Percentiles rank a stretch among this genome's conserved stretches.
Conservation (phyloP, 2,329 filamentous ascomycete species). For the Parasarocladium wereldwijsianum region DNA sequence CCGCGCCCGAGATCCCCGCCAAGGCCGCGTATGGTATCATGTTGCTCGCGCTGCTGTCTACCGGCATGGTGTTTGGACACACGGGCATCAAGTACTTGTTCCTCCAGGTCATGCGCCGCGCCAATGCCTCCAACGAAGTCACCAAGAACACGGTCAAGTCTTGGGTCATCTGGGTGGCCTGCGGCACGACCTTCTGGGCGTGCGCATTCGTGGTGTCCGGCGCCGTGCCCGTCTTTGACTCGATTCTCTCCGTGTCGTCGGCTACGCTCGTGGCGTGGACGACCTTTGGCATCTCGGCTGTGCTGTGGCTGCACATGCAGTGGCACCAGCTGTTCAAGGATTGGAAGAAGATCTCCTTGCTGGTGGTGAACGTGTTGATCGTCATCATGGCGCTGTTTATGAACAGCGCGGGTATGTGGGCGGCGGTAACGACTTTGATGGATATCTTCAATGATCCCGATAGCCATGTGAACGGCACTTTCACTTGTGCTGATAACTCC, state of each 20-base stretch:
- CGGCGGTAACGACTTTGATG: slow-evolving; percentile 16
- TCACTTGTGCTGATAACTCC: slow-evolving; percentile 19
- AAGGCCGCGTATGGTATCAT: slow-evolving; percentile 19
- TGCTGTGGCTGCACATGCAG: slow-evolving; percentile 22
- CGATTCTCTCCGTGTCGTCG: slow-evolving; percentile 20
- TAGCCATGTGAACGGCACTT: slow-evolving; percentile 15
- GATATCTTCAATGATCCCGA: slow-evolving; percentile 15
- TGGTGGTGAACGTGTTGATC: slow-evolving; percentile 15
- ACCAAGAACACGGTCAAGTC: slow-evolving; percentile 17
- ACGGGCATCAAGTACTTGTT: slow-evolving; percentile 20
- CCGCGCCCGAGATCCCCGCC: slow-evolving; percentile 15
- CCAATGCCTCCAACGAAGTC: slow-evolving; percentile 17
- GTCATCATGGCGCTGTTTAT: slow-evolving; percentile 18
- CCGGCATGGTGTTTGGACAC: slow-evolving; percentile 18
- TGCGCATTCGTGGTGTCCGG: slow-evolving; percentile 20
- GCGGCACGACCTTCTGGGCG: slow-evolving; percentile 19
- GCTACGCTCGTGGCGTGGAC: slow-evolving; percentile 22
- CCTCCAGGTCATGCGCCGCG: slow-evolving; percentile 16
- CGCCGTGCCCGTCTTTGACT: slow-evolving; percentile 22
- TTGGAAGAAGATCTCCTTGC: slow-evolving; percentile 15
- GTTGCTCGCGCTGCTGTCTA: slow-evolving; percentile 15
- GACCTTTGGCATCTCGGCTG: slow-evolving; percentile 20
- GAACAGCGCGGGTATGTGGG: slow-evolving; percentile 20
- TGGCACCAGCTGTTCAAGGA: slow-evolving; percentile 15
- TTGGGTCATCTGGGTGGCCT: slow-evolving; percentile 20